Evolutionary conservation across 129 eudicot genomes (phyloP), one percentile per base, ranked within the genome.

Genomic region (Chrysanthemum makinoi): DNA sequence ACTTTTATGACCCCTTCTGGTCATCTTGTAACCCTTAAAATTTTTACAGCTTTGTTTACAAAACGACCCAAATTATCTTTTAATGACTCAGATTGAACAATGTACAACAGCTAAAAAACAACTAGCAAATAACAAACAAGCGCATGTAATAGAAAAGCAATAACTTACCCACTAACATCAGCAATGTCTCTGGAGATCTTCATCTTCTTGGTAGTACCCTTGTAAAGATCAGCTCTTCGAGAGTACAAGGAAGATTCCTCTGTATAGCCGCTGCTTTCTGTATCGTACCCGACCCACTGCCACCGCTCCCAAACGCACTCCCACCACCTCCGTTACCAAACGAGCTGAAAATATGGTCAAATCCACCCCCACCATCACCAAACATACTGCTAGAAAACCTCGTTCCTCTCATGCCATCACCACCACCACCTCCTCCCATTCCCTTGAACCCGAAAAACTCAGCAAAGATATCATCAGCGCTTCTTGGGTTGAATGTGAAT

Each of bases 151-250:
- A 20, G 22, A 22, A 8, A 3, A 10, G 11, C 24, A 26, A 5
- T 1, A 59, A 79, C 86, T 82, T 78, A 88, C 95, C 95, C 90
- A 59, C 81, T 83, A 16, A 66, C 20, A 65, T 88, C 95, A 3
- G 70, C 77, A 14, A 88, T 74, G 22, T 85, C 88, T 74, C 95
- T 70, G 0, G 90, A 88, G 19, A 88, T 85, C 72, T 87, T 87
- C 93, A 87, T 79, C 70, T 84, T 87, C 78, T 84, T 87, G 26
- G 82, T 79, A 5, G 95, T 76, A 8, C 95, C 95, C 4, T 83
- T 83, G 19, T 80, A 85, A 10, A 88, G n/a, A n/a, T n/a, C n/a
- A n/a, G 81, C 57, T 88, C 95, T 69, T 88, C 95, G 6, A 88
- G 85, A 0, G 62, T 80, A 68, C 95, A 88, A 2, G 88, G 84